Evolutionary conservation across 768 basidiomycete species (phyloP), one percentile per base, ranked within the genome.

Genomic region (Pleurotus tuber-regium): DNA sequence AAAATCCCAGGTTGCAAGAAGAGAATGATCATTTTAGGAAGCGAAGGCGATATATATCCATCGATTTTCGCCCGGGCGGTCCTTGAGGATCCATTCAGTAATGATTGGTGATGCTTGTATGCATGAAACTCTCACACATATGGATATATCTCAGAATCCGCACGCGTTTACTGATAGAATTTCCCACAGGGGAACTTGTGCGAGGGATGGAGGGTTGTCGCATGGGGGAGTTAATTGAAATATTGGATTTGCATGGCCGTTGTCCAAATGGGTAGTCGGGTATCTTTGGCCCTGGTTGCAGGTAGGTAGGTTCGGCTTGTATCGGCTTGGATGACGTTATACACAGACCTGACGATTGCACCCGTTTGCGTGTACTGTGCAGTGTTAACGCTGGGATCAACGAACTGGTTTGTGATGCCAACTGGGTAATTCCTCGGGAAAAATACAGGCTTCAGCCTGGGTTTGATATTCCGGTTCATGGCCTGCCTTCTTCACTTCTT

Each of bases 41-140:
- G 46, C 19, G 28, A 31, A 18, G 7, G 30, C 29, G 35, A 14
- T 18, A 48, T 48, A 48, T 35, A 48, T 35, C 46, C 46, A 48
- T 48, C 46, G 46, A 48, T 48, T 48, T 29, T 48, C 46, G 29
- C 23, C 16, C 16, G 41, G 41, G 41, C 41, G 41, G 21, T 42
- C 21, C 23, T 11, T 11, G 41, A 2, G 4, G 23, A 8, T 10
- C 16, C 16, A 40, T 40, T 40, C 38, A 25, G 21, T 5, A 38
- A 38, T 14, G 6, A 16, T 7, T 16, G 36, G 19, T 38, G 36
- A 18, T 11, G 6, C 5, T 38, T n/a, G 19, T 25, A 29, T 16
- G 35, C 16, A 8, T 19, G 19, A 35, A 1, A 19, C 31, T 48
- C 46, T 24, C 46, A 31, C 46, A 48, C 30, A 33, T 21, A 48